A percentile compares a stretch with the other conserved stretches of the same genome.
Conservation (phyloP, 148 eudicot species). For the Talinum fruticosum region DNA sequence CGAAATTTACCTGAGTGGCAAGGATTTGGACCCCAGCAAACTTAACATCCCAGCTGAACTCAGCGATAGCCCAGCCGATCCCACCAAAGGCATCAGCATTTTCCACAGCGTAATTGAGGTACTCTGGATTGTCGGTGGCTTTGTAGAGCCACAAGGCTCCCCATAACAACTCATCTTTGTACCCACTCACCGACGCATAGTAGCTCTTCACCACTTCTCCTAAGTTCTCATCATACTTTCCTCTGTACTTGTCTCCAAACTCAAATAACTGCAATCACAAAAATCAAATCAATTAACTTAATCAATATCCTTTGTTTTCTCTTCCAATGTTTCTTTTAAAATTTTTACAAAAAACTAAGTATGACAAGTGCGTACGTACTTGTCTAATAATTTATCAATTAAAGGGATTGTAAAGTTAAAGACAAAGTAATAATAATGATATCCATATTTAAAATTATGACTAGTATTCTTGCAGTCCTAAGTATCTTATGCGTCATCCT, state of each 20-base stretch:
- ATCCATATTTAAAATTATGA: no score
- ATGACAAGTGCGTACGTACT: no score
- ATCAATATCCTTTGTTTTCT: not conserved
- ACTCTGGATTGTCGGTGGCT: constrained; percentile 48
- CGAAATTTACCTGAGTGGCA: constrained; percentile 53
- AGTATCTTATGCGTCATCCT: no score
- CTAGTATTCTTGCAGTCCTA: no score
- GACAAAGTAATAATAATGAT: no score
- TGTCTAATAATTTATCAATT: no score
- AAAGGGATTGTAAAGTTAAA: no score
- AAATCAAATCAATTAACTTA: not conserved
- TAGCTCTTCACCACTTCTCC: constrained; percentile 45
- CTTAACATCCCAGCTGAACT: constrained; percentile 89
- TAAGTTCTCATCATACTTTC: constrained; percentile 57
- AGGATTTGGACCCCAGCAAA: constrained; percentile 70
- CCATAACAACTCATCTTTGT: constrained; percentile 68
- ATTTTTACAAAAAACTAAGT: no score
- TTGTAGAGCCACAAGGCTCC: constrained; percentile 69
- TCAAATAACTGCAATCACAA: constrained; percentile 46
- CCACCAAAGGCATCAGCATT: constrained; percentile 45
- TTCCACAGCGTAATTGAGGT: constrained; percentile 36
- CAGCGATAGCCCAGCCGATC: constrained; percentile 54
- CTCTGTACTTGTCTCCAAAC: constrained; percentile 66
- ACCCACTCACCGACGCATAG: constrained; percentile 69
- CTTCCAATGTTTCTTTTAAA: no score